Conservation (phyloP, 768 basidiomycete genomes). For the Tylopilus sp. region DNA sequence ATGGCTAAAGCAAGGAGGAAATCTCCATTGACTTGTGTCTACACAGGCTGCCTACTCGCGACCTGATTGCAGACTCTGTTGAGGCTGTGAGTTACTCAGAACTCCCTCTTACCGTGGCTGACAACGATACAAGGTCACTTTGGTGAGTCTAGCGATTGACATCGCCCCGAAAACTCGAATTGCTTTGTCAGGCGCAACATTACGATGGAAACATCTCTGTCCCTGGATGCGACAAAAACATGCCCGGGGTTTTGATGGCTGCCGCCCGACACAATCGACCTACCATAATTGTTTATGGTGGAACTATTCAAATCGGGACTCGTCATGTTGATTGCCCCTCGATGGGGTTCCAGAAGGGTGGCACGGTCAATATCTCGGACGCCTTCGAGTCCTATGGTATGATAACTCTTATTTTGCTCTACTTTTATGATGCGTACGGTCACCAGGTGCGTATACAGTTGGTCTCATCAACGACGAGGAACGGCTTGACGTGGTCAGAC, state of each 20-base stretch:
- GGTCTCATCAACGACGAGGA: constrained; percentile 80
- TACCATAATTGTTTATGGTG: constrained; percentile 84
- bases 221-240: constrained; percentile 91
- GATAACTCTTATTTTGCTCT: neutral
- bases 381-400: constrained; percentile 82
- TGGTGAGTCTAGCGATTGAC: constrained; percentile 36
- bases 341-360: constrained; percentile 76
- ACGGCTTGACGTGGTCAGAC: constrained; percentile 77
- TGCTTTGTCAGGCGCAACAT: constrained; percentile 62
- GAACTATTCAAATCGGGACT: constrained; percentile 75
- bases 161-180: neutral
- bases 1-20: neutral
- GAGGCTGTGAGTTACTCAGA: constrained; percentile 55
- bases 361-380: constrained; percentile 78
- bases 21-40: neutral
- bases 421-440: neutral
- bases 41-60: constrained; percentile 74
- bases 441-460: constrained; percentile 65
- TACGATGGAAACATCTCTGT: constrained; percentile 86
- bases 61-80: constrained; percentile 87
- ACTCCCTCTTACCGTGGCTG: neutral
- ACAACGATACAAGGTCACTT: constrained; percentile 43
- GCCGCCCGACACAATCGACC: constrained; percentile 85
- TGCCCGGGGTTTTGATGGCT: constrained; percentile 88
- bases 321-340: constrained; percentile 79